These are phyloP conservation scores for Hansenula lynferdii DNA, from an alignment of 1,139 yeast genomes.

Conservation along the genomic window DNA sequence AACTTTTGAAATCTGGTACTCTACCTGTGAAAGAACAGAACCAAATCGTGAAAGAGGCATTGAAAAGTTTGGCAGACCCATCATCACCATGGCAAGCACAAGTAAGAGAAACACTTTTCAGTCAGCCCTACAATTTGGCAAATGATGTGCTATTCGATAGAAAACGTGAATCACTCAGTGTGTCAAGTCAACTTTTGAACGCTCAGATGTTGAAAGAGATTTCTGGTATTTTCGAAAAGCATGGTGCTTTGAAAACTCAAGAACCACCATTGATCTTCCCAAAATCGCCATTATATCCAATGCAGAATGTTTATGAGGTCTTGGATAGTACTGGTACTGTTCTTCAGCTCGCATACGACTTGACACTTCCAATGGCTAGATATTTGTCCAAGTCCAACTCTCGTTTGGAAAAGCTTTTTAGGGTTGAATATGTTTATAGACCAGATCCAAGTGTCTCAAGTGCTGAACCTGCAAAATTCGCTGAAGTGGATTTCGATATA, in stretches of 20 bases:
- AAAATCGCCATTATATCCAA: conserved; percentile 65
- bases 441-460: conserved; percentile 49
- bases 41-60: conserved; percentile 81
- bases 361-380: conserved; percentile 86
- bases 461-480: conserved; percentile 72
- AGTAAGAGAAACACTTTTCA: conserved; percentile 78
- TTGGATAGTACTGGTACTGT: conserved; percentile 85
- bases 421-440: conserved; percentile 80
- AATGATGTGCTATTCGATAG: conserved; percentile 78
- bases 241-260: conserved; percentile 82
- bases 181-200: conserved; percentile 29
- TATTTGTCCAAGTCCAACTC: conserved; percentile 60
- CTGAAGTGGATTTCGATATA: conserved; percentile 85
- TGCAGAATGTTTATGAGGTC: conserved; percentile 66
- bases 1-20: conserved; percentile 71
- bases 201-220: conserved; percentile 51
- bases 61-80: conserved; percentile 80
- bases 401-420: conserved; percentile 55
- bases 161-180: conserved; percentile 24
- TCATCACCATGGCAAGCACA: conserved; percentile 94
- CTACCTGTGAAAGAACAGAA: conserved; percentile 90
- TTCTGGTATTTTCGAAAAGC: conserved; percentile 57
- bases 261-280: conserved; percentile 69
- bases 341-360: conserved; percentile 81
- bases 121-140: conserved; percentile 79